A percentile compares a stretch with the other conserved stretches of the same genome.
These are phyloP conservation scores for Oehlia diaphana DNA, from an alignment of 192 early-diverging fungal species.

Conservation along the genomic window DNA sequence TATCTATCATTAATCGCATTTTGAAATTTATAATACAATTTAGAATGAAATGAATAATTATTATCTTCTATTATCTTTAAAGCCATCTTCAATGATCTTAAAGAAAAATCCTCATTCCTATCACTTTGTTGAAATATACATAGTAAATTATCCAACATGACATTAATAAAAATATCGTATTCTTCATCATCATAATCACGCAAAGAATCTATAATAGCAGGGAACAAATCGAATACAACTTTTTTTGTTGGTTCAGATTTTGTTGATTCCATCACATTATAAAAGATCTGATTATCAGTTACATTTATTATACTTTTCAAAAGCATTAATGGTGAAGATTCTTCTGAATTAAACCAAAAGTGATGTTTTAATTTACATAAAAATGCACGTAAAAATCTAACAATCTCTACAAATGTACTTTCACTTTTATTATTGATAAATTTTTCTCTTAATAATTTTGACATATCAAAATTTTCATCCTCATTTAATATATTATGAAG, in stretches of 20 bases:
- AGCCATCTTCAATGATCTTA: not conserved
- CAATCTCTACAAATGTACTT: not conserved
- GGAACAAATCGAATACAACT: not conserved
- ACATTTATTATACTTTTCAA: not conserved
- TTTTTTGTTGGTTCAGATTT: not conserved
- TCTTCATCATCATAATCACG: not conserved
- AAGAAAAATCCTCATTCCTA: not conserved
- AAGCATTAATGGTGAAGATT: not conserved
- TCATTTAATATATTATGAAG: not conserved
- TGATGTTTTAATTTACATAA: not conserved
- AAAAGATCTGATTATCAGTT: not conserved
- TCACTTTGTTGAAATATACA: not conserved
- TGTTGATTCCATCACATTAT: not conserved
- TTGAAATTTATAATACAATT: not conserved
- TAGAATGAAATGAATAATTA: not conserved
- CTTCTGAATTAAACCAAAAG: not conserved
- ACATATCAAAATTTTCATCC: not conserved
- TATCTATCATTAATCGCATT: no score
- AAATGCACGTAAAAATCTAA: not conserved
- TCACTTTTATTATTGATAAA: not conserved
- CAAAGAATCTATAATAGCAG: not conserved
- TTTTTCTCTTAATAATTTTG: not conserved
- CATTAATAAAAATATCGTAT: not conserved
- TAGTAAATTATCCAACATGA: not conserved
- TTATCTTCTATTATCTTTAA: not conserved